Percentiles rank a stretch among this genome's conserved stretches.
These are phyloP conservation scores for Sequoia sempervirens DNA, from an alignment of 75 land plant genomes.

Conservation along the genomic window DNA sequence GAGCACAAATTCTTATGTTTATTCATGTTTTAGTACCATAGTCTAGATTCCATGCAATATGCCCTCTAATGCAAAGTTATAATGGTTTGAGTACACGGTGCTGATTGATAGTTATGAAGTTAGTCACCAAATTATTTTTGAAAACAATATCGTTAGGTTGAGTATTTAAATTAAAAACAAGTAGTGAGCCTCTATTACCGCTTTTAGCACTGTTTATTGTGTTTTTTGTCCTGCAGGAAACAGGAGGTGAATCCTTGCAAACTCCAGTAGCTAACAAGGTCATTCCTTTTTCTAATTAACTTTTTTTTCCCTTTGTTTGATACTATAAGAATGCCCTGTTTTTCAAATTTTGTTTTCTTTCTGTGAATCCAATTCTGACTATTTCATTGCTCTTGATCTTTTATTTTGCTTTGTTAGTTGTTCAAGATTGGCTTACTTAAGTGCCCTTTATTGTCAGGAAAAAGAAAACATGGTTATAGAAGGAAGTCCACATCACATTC, in stretches of 20 bases:
- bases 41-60: not conserved
- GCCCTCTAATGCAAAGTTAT: not conserved
- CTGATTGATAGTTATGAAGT: not conserved
- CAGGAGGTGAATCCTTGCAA: not conserved
- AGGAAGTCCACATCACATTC: not conserved
- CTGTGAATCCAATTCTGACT: not conserved
- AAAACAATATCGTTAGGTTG: not conserved
- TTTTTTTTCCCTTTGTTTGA: not conserved
- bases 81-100: not conserved
- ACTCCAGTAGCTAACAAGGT: not conserved
- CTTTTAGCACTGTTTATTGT: not conserved
- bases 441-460: not conserved
- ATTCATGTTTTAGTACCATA: not conserved
- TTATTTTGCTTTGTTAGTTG: not conserved
- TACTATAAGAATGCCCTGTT: not conserved
- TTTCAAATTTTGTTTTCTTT: not conserved
- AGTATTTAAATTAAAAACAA: not conserved
- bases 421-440: not conserved
- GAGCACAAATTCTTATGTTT: not conserved
- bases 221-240: not conserved
- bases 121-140: not conserved
- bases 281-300: not conserved
- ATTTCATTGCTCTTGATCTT: not conserved
- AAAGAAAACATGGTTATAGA: not conserved
- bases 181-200: not conserved